A percentile compares a stretch with the other conserved stretches of the same genome.
phyloP scores from a whole-genome alignment of 345 rosid species.

The Eucalyptus cladocalyx region DNA sequence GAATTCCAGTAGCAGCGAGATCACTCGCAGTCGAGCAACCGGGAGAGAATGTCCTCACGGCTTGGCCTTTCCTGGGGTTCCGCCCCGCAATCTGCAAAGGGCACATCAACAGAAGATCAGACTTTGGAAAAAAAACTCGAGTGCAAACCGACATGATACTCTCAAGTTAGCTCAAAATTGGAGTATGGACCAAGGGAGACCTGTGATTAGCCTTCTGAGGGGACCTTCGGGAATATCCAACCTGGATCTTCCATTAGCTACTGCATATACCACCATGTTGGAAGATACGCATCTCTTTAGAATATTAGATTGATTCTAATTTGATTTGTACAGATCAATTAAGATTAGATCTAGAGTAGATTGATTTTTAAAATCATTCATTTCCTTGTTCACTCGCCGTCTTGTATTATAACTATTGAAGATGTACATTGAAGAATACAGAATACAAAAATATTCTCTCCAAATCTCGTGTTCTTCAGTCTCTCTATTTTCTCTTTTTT shows the following conservation, averaged over 20 bases:
- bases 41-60: slow-evolving; percentile 72
- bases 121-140: not conserved
- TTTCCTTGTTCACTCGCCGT: too few species aligned
- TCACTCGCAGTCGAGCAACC: slow-evolving; percentile 77
- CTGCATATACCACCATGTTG: slow-evolving; percentile 88
- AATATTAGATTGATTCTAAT: too few species aligned
- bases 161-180: not conserved
- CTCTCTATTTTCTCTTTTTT: too few species aligned
- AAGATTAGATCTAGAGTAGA: too few species aligned
- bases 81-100: slow-evolving; percentile 78
- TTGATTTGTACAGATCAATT: too few species aligned
- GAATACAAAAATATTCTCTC: too few species aligned
- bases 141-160: not conserved
- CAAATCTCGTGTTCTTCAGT: too few species aligned
- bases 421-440: too few species aligned
- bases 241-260: slow-evolving; percentile 78
- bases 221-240: slow-evolving; percentile 91
- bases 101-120: not conserved
- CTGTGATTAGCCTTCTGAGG: slow-evolving; percentile 76
- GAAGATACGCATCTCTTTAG: too few species aligned
- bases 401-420: too few species aligned
- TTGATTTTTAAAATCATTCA: too few species aligned
- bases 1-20: slow-evolving; percentile 33
- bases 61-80: slow-evolving; percentile 76
- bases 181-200: slow-evolving; percentile 3